Evolutionary conservation across 805 yeast genomes (phyloP), one percentile per base, ranked within the genome.

Genomic region (Metschnikowia cubensis): DNA sequence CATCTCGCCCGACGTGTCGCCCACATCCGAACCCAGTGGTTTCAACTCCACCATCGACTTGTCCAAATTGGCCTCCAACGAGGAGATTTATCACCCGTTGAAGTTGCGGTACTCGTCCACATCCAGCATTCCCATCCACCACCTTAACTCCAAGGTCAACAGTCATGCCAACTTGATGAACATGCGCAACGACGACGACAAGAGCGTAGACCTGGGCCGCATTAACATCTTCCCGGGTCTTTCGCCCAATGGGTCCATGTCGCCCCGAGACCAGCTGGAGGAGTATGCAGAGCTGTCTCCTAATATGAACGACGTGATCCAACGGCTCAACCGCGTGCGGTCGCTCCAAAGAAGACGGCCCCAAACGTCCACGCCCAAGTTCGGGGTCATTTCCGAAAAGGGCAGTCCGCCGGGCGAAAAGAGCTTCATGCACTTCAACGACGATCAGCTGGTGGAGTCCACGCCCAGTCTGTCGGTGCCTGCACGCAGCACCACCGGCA

Each of bases 1-100:
- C 4, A 59, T 66, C 7, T 64, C 71, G 41, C 78, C 78, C 3
- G 75, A 70, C 50, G 70, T 73, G 1, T 70, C 75, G 18, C 78
- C 78, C 21, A 64, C 55, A 29, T 67, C 74, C 6, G 72, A 67
- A 48, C 77, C 78, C 6, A 67, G 76, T 11, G 57, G 75, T 47
- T 60, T 65, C 44, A 73, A 73, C 50, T 70, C 75, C 6, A 70
- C 72, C 14, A 67, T 73, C 21, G 75, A 73, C 53, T 61, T 73
- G 44, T 57, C 68, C 25, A 71, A 71, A 49, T 54, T 73, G 34
- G 45, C 58, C 14, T 63, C 64, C 33, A 67, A 69, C 52, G 65
- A 69, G 46, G 74, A 68, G 13, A 67, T 69, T 34, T 68, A 68
- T 46, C 63, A 59, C 42, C 78, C 78, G 14, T 62, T 73, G 63